phyloP scores from a whole-genome alignment of 257 asterid genomes.

The Solanum megistacrolobum region DNA sequence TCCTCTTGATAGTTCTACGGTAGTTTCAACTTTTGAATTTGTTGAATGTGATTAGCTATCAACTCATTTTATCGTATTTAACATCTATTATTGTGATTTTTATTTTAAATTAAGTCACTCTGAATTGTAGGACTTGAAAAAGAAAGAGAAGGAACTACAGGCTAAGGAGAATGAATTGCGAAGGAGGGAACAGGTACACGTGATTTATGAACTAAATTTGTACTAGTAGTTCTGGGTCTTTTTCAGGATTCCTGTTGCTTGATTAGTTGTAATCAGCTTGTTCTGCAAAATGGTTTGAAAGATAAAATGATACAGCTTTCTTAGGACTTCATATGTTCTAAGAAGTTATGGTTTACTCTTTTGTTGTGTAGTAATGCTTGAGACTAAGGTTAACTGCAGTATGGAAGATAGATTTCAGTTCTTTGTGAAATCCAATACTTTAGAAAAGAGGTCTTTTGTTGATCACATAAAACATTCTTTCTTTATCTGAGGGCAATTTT shows the following conservation, averaged over 20 bases:
- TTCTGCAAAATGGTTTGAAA: background rate
- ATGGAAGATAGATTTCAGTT: background rate
- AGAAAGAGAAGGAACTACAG: constrained; percentile 85
- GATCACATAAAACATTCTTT: background rate
- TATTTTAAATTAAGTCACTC: constrained; percentile 5
- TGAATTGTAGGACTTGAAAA: constrained; percentile 63
- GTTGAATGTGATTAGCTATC: background rate
- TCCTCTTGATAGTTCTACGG: constrained; percentile 73
- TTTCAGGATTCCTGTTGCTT: background rate
- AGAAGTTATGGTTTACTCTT: background rate
- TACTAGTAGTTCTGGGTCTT: background rate
- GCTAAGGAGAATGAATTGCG: constrained; percentile 89
- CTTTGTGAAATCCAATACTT: background rate
- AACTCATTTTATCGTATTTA: background rate
- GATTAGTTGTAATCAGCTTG: background rate
- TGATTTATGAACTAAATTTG: background rate
- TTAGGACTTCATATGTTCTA: background rate
- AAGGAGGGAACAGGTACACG: constrained; percentile 79
- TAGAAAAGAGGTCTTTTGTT: background rate
- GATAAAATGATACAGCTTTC: background rate
- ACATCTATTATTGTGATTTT: background rate
- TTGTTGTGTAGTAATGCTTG: background rate
- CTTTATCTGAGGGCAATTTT: background rate
- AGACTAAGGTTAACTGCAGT: background rate
- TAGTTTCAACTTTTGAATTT: constrained; percentile 18